These are phyloP conservation scores for Fusarium tuaranense DNA, from an alignment of 2,329 filamentous ascomycete species.

Conservation along the genomic window DNA sequence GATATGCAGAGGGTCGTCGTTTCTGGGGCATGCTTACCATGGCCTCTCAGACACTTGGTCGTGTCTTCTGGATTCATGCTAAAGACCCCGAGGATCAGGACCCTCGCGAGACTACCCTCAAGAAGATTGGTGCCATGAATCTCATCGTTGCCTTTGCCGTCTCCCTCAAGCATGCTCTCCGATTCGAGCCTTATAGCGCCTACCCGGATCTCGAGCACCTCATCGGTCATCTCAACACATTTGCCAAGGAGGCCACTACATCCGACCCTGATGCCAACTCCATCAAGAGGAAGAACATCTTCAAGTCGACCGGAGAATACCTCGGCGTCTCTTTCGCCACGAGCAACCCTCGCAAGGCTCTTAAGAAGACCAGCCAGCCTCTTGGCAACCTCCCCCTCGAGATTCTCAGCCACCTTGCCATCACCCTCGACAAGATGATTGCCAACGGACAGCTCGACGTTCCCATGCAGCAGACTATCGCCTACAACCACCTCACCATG, in stretches of 20 bases:
- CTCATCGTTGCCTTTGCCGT: slow-evolving; percentile 82
- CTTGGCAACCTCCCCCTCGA: slow-evolving; percentile 88
- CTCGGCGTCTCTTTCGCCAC: slow-evolving; percentile 81
- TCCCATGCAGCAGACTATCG: slow-evolving; percentile 69
- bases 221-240: slow-evolving; percentile 79
- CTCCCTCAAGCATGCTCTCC: slow-evolving; percentile 83
- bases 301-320: slow-evolving; percentile 77
- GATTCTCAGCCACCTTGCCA: slow-evolving; percentile 78
- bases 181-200: slow-evolving; percentile 83
- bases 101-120: slow-evolving; percentile 75
- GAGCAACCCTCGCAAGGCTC: slow-evolving; percentile 80
- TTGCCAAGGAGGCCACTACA: slow-evolving; percentile 68
- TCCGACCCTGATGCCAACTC: slow-evolving; percentile 51
- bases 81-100: slow-evolving; percentile 63
- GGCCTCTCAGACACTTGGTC: slow-evolving; percentile 75
- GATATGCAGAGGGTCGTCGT: slow-evolving; percentile 73
- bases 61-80: slow-evolving; percentile 86
- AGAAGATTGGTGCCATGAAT: slow-evolving; percentile 81
- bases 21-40: slow-evolving; percentile 71
- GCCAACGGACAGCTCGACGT: slow-evolving; percentile 66
- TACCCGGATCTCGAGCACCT: slow-evolving; percentile 80
- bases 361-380: slow-evolving; percentile 79
- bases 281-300: slow-evolving; percentile 60
- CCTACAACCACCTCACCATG: slow-evolving; percentile 69
- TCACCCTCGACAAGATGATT: slow-evolving; percentile 73